Base-by-base conservation (phyloP, 805 yeast genomes). In the Metschnikowia corniflorae region DNA sequence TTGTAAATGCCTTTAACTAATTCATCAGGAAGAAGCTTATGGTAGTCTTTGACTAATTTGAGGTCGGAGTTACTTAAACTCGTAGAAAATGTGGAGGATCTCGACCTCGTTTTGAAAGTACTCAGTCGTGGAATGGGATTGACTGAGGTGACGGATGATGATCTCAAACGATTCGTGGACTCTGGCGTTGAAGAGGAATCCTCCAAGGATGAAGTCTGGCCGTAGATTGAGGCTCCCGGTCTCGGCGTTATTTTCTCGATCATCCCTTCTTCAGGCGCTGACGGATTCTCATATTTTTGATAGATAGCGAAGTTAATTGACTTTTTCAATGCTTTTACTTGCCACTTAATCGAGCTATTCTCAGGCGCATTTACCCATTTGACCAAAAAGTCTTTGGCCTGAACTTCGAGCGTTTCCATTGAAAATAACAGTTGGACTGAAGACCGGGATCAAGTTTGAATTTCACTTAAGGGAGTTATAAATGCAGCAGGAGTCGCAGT, bases 351-450 rank as follows among this genome's bases (percentile, higher is more conserved):
- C 14, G 70, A 58, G 20, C 81, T 73, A 40, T 78, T 74, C 26
- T 77, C 82, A 0, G 85, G 82, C 6, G 85, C 84, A 44, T 79
- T 75, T 37, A 89, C 79, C 97, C 97, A 93, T 50, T 91, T 86
- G 53, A 89, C 85, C 44, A 88, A 77, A 53, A 86, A 91, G 39
- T 93, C 83, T 58, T 86, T 84, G 33, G 94, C 80, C 51, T 89
- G 95, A 16, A 93, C 78, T 60, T 91, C 97, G 32, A 93, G 74
- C 2, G 88, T 80, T 61, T 91, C 97, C 96, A 88, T 86, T 26
- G n/a, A n/a, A n/a, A n/a, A n/a, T n/a, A n/a, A n/a, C n/a, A n/a
- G n/a, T n/a, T n/a, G n/a, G n/a, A n/a, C n/a, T n/a, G n/a, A n/a
- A n/a, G n/a, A n/a, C n/a, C n/a, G n/a, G n/a, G n/a, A n/a, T n/a